Evolutionary conservation across 441 rosid species (phyloP).

Genomic region (Manihot esculenta): DNA sequence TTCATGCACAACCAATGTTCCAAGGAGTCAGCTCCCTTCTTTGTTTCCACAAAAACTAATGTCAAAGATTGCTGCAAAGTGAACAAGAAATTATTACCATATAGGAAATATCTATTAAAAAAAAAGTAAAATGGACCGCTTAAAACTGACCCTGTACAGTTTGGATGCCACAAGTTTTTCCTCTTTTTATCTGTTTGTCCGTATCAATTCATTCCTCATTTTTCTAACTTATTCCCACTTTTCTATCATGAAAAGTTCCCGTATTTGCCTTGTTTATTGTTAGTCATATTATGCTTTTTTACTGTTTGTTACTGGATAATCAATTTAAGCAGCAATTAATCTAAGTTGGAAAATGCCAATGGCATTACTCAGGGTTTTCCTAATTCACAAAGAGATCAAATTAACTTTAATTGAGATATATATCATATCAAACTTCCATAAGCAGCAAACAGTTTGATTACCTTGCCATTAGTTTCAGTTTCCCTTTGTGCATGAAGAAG

Average conservation of each 20-base stretch:
- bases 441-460: constrained; percentile 22
- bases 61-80: constrained; percentile 70
- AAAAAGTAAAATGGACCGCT: not conserved
- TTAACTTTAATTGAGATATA: not conserved
- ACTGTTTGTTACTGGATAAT: not conserved
- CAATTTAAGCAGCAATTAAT: not conserved
- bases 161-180: not conserved
- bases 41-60: constrained; percentile 85
- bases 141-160: not conserved
- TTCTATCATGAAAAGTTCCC: not conserved
- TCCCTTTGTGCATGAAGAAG: constrained; percentile 88
- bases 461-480: constrained; percentile 76
- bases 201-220: not conserved
- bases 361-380: not conserved
- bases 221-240: not conserved
- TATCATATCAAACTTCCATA: not conserved
- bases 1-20: constrained; percentile 76
- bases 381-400: not conserved
- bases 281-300: not conserved
- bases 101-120: not conserved
- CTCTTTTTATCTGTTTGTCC: not conserved
- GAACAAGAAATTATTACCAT: constrained; percentile 10
- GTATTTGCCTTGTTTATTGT: not conserved
- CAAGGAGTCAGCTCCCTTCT: constrained; percentile 78
- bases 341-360: not conserved